Evolutionary conservation across 176 grass and related monocot genomes (phyloP).

Genomic region (Bolboschoenus planiculmis): DNA sequence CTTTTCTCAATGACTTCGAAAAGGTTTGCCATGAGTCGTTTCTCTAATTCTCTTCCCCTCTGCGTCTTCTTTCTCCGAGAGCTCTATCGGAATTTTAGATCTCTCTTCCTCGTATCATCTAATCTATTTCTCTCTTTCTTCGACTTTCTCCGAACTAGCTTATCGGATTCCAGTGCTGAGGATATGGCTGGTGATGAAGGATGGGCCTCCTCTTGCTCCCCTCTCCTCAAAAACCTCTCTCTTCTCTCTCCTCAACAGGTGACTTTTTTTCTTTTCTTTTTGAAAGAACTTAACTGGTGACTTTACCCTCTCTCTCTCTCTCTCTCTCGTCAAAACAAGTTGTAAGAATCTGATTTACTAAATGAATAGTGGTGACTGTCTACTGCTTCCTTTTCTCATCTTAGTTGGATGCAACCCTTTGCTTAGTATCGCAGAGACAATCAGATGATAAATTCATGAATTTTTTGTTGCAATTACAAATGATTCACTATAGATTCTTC

Average conservation of each 20-base stretch:
- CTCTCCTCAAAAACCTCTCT: slow-evolving; percentile 11
- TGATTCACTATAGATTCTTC: neutral
- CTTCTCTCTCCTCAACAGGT: slow-evolving; percentile 18
- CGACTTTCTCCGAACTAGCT: neutral
- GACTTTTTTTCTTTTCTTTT: too few species aligned
- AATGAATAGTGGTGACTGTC: neutral
- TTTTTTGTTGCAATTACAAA: neutral
- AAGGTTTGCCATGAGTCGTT: neutral
- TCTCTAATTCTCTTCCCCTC: neutral
- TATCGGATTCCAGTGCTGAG: neutral
- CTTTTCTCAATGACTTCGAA: slow-evolving; percentile 12
- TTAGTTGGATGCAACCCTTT: neutral
- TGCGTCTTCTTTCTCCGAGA: neutral
- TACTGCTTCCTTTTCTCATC: neutral
- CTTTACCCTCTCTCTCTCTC: neutral
- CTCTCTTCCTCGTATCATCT: neutral
- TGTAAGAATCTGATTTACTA: neutral
- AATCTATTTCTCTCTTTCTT: neutral
- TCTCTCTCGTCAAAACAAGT: neutral
- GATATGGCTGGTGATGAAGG: neutral
- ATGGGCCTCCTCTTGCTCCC: slow-evolving; percentile 19
- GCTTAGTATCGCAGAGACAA: neutral
- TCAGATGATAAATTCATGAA: neutral
- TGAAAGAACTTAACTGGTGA: too few species aligned
- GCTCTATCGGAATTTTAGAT: neutral